Conservation (phyloP, 1,139 yeast species). For the Sugiyamaella novakii region DNA sequence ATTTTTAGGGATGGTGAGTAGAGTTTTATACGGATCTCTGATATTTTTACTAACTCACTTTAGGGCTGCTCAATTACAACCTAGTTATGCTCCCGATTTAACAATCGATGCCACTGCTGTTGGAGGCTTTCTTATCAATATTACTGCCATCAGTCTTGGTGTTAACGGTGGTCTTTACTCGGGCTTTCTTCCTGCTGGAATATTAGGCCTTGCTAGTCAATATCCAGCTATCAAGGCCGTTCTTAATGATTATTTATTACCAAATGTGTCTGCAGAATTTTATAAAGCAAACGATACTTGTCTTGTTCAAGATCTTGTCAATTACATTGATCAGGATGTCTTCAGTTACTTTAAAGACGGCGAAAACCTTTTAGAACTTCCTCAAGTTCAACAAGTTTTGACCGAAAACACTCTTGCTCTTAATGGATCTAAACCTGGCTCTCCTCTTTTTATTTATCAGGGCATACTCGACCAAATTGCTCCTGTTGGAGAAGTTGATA, state of each 20-base stretch:
- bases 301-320: constrained; percentile 27
- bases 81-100: constrained; percentile 38
- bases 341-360: constrained; percentile 32
- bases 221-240: constrained; percentile 32
- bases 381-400: constrained; percentile 22
- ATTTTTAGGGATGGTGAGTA: not conserved
- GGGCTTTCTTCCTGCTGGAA: constrained; percentile 37
- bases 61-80: constrained; percentile 38
- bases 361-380: constrained; percentile 21
- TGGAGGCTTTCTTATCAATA: constrained; percentile 33
- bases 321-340: constrained; percentile 28
- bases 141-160: constrained; percentile 25
- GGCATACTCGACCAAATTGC: constrained; percentile 37
- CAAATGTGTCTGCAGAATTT: constrained; percentile 24
- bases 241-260: constrained; percentile 16
- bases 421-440: constrained; percentile 29
- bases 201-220: constrained; percentile 36
- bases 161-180: constrained; percentile 31
- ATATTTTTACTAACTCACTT: constrained; percentile 27
- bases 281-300: constrained; percentile 27
- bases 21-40: too few relatives aligned
- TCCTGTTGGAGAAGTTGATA: constrained; percentile 30
- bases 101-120: constrained; percentile 28
- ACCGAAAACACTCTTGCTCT: constrained; percentile 30
- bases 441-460: constrained; percentile 37